Evolutionary conservation across 2,329 filamentous ascomycete genomes (phyloP).

Genomic region (Myriosclerotinia curreyana): DNA sequence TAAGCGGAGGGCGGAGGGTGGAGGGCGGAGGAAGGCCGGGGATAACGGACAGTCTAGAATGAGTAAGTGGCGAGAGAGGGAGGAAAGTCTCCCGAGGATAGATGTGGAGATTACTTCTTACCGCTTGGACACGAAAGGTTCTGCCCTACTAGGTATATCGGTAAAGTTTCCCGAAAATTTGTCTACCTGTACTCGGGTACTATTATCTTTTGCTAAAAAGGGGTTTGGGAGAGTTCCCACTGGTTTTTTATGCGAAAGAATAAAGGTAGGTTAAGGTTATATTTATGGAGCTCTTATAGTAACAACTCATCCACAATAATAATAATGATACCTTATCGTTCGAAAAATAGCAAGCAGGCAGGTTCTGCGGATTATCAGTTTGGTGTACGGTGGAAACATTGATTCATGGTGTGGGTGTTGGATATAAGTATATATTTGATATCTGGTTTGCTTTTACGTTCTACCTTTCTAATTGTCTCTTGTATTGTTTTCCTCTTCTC

Average conservation of each 20-base stretch:
- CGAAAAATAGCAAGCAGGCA: not conserved
- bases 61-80: not conserved
- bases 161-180: conserved; percentile 15
- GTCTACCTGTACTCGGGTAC: no score
- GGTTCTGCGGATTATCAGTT: not conserved
- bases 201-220: not conserved
- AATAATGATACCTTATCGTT: conserved; percentile 4
- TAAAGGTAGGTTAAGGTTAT: conserved; percentile 3
- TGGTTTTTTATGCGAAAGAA: not conserved
- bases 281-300: no score
- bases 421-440: conserved; percentile 4
- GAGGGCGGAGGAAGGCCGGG: not conserved
- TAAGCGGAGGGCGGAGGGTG: not conserved
- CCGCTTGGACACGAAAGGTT: no score
- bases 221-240: not conserved
- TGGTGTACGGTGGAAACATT: not conserved
- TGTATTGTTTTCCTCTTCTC: not conserved
- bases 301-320: not conserved
- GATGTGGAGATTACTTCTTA: not conserved
- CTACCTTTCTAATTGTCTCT: not conserved
- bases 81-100: not conserved
- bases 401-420: not conserved
- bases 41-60: not conserved
- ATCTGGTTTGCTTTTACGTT: not conserved
- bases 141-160: not conserved